Conservation (phyloP, 2,329 filamentous ascomycete species). For the Rhinocladiella similis region DNA sequence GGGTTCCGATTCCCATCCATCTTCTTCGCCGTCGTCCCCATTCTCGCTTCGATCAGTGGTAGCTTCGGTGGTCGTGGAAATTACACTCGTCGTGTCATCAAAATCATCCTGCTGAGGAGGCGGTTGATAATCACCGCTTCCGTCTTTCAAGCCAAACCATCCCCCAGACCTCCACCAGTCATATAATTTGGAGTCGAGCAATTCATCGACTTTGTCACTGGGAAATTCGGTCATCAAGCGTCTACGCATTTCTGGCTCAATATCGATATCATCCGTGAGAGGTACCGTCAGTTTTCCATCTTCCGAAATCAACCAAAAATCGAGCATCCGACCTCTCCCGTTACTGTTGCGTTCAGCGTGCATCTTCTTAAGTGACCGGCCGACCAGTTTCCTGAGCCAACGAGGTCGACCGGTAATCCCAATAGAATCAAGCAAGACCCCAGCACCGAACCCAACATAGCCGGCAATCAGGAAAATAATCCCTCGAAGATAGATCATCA, state of each 20-base stretch:
- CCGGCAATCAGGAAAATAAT: constrained; percentile 67
- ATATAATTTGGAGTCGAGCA: constrained; percentile 74
- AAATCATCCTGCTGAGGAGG: constrained; percentile 52
- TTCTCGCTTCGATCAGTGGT: constrained; percentile 47
- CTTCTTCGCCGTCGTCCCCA: constrained; percentile 51
- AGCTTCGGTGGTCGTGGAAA: constrained; percentile 62
- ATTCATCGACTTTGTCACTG: constrained; percentile 52
- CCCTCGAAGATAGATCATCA: constrained; percentile 71
- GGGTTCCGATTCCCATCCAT: constrained; percentile 49
- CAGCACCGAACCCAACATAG: constrained; percentile 56
- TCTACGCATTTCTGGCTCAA: constrained; percentile 75
- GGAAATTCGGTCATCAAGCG: constrained; percentile 47
- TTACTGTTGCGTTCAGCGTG: constrained; percentile 25
- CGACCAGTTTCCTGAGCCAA: constrained; percentile 55
- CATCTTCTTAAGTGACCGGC: constrained; percentile 28
- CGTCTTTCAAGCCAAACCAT: constrained; percentile 80
- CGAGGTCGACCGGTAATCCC: constrained; percentile 63
- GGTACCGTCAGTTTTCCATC: constrained; percentile 58
- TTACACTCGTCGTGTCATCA: constrained; percentile 76
- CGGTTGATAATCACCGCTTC: constrained; percentile 74
- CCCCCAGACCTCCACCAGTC: constrained; percentile 80
- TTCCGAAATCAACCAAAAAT: constrained; percentile 56
- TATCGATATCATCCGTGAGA: constrained; percentile 67
- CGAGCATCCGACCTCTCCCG: constrained; percentile 36
- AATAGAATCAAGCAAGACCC: constrained; percentile 57